Evolutionary conservation across 1,284 basidiomycete genomes (phyloP), one percentile per base, ranked within the genome.

Genomic region (Heterobasidion occidentale): DNA sequence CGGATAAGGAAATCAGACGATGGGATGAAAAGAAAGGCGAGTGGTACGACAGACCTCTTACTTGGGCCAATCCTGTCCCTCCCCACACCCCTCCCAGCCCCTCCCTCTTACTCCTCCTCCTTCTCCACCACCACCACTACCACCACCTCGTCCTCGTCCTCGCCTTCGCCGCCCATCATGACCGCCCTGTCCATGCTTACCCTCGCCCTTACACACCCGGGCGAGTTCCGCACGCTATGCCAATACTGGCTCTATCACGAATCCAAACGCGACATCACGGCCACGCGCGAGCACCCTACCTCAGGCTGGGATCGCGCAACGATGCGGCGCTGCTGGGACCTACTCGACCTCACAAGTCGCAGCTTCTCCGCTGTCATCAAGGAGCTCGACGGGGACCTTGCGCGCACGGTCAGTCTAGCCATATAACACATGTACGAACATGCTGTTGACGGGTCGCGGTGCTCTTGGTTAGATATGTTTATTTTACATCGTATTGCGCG

Each of bases 291-390:
- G 61, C 81, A 88, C 63, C 73, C 78, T 1, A 83, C 84, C 15
- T 90, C 90, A 1, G 88, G 90, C 35, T 96, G 90, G 83, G 86
- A 96, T 72, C 78, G 93, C 58, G 68, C 78, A 56, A 76, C 82
- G 1, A 99, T 99, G 96, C 80, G 84, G 56, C 77, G 83, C 51
- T 98, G 94, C 68, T 99, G 95, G 96, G 74, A 82, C 5, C 88
- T 96, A 65, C 77, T 99, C 56, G 94, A 98, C 77, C 62, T 79
- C 70, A 97, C 95, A 9, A 94, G 91, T 63, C 76, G 95, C 59
- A 93, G 88, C 71, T 99, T 98, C 64, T 80, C 94, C 3, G 86
- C 91, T 8, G 96, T 99, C 63, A 95, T 98, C 69, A 98, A 97
- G 74, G 93, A 98, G 74, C 77, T 99, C 11, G 94, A 99, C 52